phyloP scores from a whole-genome alignment of 1,284 basidiomycete genomes.

The Ceratobasidium sp. region DNA sequence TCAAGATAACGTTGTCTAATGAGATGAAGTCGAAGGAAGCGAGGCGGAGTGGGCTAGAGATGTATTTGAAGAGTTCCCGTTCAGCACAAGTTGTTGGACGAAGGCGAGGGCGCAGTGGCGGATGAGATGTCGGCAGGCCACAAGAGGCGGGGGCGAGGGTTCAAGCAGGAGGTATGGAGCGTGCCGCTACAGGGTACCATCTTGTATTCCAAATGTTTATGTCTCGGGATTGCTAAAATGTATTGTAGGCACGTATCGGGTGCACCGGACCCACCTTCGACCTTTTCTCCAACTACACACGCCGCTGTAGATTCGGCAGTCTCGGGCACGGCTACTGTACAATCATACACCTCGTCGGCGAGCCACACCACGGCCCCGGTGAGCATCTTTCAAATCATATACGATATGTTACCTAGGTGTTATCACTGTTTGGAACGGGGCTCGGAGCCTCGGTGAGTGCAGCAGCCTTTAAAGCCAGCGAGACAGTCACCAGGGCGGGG shows the following conservation, averaged over 20 bases:
- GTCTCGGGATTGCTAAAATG: neutral
- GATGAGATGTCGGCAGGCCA: constrained; percentile 21
- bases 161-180: neutral
- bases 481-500: constrained; percentile 34
- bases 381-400: neutral
- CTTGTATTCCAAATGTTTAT: neutral
- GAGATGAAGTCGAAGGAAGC: constrained; percentile 24
- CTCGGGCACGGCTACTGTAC: constrained; percentile 14
- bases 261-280: constrained; percentile 23
- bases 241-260: constrained; percentile 14
- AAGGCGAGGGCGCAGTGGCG: constrained; percentile 16
- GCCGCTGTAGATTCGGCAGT: constrained; percentile 31
- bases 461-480: constrained; percentile 10
- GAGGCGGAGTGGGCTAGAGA: constrained; percentile 16
- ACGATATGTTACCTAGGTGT: neutral
- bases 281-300: constrained; percentile 27
- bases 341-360: constrained; percentile 27
- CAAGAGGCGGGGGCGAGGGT: constrained; percentile 13
- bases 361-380: constrained; percentile 40
- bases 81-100: constrained; percentile 32
- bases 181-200: constrained; percentile 16
- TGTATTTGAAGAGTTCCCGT: constrained; percentile 27
- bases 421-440: constrained; percentile 15
- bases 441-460: constrained; percentile 18
- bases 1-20: constrained; percentile 33